Evolutionary conservation across 441 rosid genomes (phyloP).

Genomic region (Jatropha podagrica): DNA sequence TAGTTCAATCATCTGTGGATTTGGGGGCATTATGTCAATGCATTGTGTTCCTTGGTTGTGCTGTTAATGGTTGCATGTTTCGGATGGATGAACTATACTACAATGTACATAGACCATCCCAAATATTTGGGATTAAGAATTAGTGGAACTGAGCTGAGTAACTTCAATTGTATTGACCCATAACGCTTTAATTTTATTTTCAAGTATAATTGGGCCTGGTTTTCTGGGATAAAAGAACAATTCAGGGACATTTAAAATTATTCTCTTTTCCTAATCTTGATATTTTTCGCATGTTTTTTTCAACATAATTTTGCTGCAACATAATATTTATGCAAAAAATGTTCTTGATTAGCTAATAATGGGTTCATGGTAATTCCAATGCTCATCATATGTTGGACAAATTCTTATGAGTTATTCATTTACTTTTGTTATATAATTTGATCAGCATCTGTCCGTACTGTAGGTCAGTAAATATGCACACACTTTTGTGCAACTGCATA

Average conservation of each 20-base stretch:
- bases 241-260: neutral
- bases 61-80: neutral
- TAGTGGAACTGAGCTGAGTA: neutral
- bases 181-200: neutral
- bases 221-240: neutral
- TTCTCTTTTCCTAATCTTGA: neutral
- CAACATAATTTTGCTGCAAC: neutral
- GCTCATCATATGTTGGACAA: neutral
- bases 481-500: neutral
- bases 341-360: neutral
- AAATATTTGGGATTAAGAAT: neutral
- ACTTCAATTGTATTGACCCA: neutral
- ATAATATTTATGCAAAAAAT: neutral
- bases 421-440: neutral
- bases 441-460: neutral
- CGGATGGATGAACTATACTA: neutral
- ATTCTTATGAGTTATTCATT: neutral
- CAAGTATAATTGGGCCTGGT: neutral
- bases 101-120: neutral
- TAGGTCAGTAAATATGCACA: neutral
- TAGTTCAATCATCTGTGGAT: neutral
- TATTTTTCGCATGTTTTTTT: neutral
- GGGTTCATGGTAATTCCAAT: neutral
- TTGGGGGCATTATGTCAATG: neutral
- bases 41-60: neutral